A percentile compares a stretch with the other conserved stretches of the same genome.
Conservation (phyloP, 805 yeast species). For the Limtongia smithiae region DNA sequence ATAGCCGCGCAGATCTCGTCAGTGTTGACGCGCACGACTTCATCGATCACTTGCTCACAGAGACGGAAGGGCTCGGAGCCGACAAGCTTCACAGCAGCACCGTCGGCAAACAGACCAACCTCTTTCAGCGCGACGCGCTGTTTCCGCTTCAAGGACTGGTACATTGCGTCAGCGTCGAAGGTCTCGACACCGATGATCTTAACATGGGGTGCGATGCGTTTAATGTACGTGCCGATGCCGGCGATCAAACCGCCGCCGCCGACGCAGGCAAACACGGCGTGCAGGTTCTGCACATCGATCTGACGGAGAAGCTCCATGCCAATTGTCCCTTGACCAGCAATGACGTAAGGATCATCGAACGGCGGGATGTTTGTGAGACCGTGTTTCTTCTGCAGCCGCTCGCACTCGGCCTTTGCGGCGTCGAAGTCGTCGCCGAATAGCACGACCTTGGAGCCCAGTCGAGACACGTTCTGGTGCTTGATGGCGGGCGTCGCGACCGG, state of each 20-base stretch:
- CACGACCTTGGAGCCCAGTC: conserved; percentile 93
- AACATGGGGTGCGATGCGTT: conserved; percentile 96
- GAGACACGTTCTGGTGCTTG: conserved; percentile 83
- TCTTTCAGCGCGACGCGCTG: conserved; percentile 54
- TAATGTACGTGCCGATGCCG: conserved; percentile 85
- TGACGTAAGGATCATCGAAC: conserved; percentile 94
- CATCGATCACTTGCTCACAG: conserved; percentile 78
- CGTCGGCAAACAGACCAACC: conserved; percentile 99
- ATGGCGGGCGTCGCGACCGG: conserved; percentile 96
- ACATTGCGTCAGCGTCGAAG: conserved; percentile 88
- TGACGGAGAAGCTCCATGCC: conserved; percentile 92
- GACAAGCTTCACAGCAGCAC: conserved; percentile 87
- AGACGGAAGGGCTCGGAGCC: conserved; percentile 92
- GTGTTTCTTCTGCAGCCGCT: conserved; percentile 60
- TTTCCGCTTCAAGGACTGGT: conserved; percentile 59
- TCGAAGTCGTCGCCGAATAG: conserved; percentile 92
- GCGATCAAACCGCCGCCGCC: conserved; percentile 98
- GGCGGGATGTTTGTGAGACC: conserved; percentile 94
- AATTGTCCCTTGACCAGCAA: conserved; percentile 98
- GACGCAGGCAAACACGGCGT: conserved; percentile 85
- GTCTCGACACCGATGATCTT: conserved; percentile 96
- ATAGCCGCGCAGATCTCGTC: conserved; percentile 97
- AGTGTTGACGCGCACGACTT: conserved; percentile 75
- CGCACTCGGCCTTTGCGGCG: conserved; percentile 88
- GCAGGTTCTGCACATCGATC: conserved; percentile 51